phyloP scores from a whole-genome alignment of 345 rosid genomes.

The Anacardium occidentale region DNA sequence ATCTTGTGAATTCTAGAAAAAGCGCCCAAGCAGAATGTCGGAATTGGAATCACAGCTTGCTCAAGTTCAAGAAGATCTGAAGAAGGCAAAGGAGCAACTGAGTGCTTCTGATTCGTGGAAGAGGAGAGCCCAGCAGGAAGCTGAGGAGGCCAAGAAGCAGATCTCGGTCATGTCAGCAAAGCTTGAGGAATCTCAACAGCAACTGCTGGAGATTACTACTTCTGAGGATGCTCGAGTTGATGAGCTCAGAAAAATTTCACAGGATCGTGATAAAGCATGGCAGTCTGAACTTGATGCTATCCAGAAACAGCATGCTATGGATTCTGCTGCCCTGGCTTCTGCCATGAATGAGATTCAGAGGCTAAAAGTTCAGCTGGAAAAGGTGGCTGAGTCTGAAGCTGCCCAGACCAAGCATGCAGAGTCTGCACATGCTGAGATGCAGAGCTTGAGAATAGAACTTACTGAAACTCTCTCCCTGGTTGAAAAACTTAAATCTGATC shows the following conservation, averaged over 20 bases:
- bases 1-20: slow-evolving; percentile 48
- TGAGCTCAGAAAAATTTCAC: slow-evolving; percentile 81
- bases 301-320: slow-evolving; percentile 79
- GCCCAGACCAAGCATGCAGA: slow-evolving; percentile 56
- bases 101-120: slow-evolving; percentile 65
- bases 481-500: slow-evolving; percentile 63
- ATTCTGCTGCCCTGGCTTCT: slow-evolving; percentile 73
- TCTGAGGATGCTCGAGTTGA: slow-evolving; percentile 79
- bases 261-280: slow-evolving; percentile 91
- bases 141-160: slow-evolving; percentile 69
- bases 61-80: slow-evolving; percentile 82
- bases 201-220: slow-evolving; percentile 64
- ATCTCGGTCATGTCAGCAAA: slow-evolving; percentile 47
- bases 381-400: slow-evolving; percentile 62
- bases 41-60: slow-evolving; percentile 66
- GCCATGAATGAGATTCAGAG: slow-evolving; percentile 87
- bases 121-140: slow-evolving; percentile 69
- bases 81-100: slow-evolving; percentile 73
- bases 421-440: slow-evolving; percentile 57
- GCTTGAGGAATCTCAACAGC: slow-evolving; percentile 64
- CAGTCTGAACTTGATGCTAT: slow-evolving; percentile 95
- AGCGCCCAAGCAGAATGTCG: slow-evolving; percentile 46
- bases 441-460: slow-evolving; percentile 62
- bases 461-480: slow-evolving; percentile 63
- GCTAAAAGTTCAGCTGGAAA: slow-evolving; percentile 77